Conservation (phyloP, 2,329 filamentous ascomycete species). For the Epichloe baconii region DNA sequence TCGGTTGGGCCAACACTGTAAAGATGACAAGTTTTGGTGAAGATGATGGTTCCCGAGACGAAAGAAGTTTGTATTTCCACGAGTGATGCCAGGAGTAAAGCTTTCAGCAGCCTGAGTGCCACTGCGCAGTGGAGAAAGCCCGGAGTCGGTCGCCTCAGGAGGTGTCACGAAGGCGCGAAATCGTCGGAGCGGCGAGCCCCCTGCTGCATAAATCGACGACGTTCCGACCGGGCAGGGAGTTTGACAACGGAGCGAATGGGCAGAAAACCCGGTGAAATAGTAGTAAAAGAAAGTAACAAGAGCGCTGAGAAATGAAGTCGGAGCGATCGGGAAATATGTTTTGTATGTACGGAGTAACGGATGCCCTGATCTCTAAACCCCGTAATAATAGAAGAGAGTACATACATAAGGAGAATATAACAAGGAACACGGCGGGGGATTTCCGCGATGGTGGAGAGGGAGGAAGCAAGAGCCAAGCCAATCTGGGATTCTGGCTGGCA, state of each 20-base stretch:
- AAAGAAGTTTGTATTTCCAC: neutral
- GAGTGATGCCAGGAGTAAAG: neutral
- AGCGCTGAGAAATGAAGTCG: neutral
- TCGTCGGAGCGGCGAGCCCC: neutral
- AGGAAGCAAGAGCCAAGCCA: neutral
- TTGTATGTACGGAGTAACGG: neutral
- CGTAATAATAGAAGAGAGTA: neutral
- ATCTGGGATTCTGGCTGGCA: neutral
- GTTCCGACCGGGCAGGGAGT: neutral
- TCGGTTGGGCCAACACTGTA: neutral
- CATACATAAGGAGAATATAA: neutral
- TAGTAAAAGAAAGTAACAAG: neutral
- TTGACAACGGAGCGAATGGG: neutral
- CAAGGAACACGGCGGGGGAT: neutral
- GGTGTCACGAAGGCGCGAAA: constrained; percentile 2
- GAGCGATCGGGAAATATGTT: neutral
- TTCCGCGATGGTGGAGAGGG: neutral
- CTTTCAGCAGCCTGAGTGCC: neutral
- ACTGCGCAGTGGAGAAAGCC: neutral
- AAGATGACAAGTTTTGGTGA: neutral
- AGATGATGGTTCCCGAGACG: neutral
- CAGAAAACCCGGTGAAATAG: neutral
- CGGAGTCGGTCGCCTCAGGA: neutral
- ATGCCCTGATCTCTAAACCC: neutral
- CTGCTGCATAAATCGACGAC: neutral